Evolutionary conservation across 2,329 filamentous ascomycete genomes (phyloP).

Genomic region (Cryphonectria japonica): DNA sequence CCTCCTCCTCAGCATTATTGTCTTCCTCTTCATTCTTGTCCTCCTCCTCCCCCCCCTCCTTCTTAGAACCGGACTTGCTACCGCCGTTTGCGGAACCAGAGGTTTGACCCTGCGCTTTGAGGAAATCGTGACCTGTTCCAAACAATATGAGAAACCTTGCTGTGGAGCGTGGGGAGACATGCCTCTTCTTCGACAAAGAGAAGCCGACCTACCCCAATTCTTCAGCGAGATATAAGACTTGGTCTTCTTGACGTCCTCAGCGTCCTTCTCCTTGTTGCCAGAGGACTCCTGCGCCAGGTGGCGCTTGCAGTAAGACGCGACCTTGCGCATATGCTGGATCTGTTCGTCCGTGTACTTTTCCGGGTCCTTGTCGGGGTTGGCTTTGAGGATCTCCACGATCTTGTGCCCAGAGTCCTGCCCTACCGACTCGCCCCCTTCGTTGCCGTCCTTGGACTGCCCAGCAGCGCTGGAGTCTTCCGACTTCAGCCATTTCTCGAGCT

Average conservation of each 20-base stretch:
- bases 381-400: constrained; percentile 65
- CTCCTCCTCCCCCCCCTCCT: constrained; percentile 13
- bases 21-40: constrained; percentile 18
- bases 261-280: constrained; percentile 56
- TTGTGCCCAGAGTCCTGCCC: constrained; percentile 67
- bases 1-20: constrained; percentile 18
- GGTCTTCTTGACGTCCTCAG: constrained; percentile 49
- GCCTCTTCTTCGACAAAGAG: not conserved
- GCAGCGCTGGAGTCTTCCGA: constrained; percentile 59
- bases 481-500: constrained; percentile 65
- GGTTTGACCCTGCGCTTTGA: constrained; percentile 44
- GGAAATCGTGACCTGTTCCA: constrained; percentile 49
- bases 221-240: constrained; percentile 60
- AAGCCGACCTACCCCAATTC: constrained; percentile 52
- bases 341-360: constrained; percentile 59
- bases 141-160: not conserved
- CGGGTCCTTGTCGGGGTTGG: constrained; percentile 61
- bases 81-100: constrained; percentile 8
- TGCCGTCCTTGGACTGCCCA: constrained; percentile 63
- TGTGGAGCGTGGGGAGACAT: not conserved
- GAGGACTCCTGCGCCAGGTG: constrained; percentile 68
- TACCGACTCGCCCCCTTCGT: constrained; percentile 61
- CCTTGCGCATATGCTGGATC: constrained; percentile 63
- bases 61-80: constrained; percentile 22
- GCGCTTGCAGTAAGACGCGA: constrained; percentile 68